Base-by-base conservation (phyloP, 169 alveolate species). In the Eimeria brunetti region DNA sequence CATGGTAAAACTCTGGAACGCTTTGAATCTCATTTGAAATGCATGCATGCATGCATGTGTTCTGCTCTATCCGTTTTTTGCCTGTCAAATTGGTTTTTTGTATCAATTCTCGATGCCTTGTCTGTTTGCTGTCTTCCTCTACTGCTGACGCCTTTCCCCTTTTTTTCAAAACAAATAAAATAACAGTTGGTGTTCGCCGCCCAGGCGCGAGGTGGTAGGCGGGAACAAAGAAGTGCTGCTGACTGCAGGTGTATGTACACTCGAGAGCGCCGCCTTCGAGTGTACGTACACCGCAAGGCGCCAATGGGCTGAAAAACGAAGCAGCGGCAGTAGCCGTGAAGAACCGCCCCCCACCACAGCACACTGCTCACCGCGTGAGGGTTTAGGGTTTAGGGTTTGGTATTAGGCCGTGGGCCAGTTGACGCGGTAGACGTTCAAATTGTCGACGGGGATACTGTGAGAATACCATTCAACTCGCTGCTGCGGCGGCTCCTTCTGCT, bases 391-490 rank as follows among this genome's bases (percentile, higher is more conserved):
- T 64, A 64, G 44, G 75, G 75, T 41, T 69, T 69, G 20, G 80
- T 27, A 36, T 81, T 64, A 94, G 33, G 92, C 93, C 11, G 93
- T 84, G 7, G 95, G 95, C 96, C 96, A 94, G 90, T 86, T 88
- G 51, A 86, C 91, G 89, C 95, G 92, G 51, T 89, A 71, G 16
- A 94, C 92, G 58, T 94, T 94, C 75, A 94, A 38, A 76, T 94
- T 94, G 76, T 94, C 96, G 18, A 89, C 75, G 41, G 94, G 93
- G 38, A 94, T 94, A 62, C 91, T 88, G 88, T 88, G 95, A 38
- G 96, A 51, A 78, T 94, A 94, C 84, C 94, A 88, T 46, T 73
- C 76, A 27, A 83, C 90, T 30, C 51, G 71, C 90, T 83, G 90
- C 56, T 83, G 90, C 75, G 90, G 90, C 56, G 90, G 90, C 49